Base-by-base conservation (phyloP, 169 alveolate genomes). In the Eimeria falciformis region DNA sequence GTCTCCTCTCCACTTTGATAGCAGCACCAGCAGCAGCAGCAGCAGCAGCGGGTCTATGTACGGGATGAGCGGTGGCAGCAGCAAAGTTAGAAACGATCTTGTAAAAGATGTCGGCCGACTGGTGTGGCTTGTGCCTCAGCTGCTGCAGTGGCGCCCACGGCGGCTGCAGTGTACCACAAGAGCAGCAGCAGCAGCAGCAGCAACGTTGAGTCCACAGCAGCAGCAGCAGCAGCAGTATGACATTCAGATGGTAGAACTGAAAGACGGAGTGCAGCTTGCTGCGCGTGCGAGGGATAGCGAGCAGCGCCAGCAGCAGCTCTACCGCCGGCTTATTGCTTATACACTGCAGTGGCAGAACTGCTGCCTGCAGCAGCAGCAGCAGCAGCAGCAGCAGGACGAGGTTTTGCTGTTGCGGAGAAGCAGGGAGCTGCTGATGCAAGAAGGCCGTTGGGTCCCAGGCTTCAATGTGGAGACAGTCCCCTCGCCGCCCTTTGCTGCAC, bases 61-160 rank as follows among this genome's bases (percentile, higher is more conserved):
- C 33, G 7, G 77, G 58, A 7, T 27, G 71, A 29, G 27, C 43
- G 33, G 33, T 5, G 77, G 89, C 40, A 81, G 89, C 73, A 33
- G 53, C 89, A 81, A 55, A 55, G 65, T 81, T 9, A 27, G 89
- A 43, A 50, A 81, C 65, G 89, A 81, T 55, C 46, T 81, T 56
- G 55, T 81, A 33, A 81, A 81, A n/a, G 89, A 81, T 81, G 58
- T 81, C 1, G 89, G 89, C 33, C 73, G 89, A n/a, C 77, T 81
- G 73, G 77, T 81, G 77, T 81, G 89, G 89, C 89, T 81, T 25
- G 45, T 81, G 53, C 89, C 89, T 25, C 89, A 81, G 89, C 89
- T 81, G 89, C 89, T 81, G 77, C 89, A 81, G 56, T 81, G 89
- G 89, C 50, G 55, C 56, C 55, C 89, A 25, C 89, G 89, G 89